Percentiles rank a stretch among this genome's conserved stretches.
Evolutionary conservation across 352 stramenopile genomes (phyloP).

Genomic region (Elongisporangium undulatum): DNA sequence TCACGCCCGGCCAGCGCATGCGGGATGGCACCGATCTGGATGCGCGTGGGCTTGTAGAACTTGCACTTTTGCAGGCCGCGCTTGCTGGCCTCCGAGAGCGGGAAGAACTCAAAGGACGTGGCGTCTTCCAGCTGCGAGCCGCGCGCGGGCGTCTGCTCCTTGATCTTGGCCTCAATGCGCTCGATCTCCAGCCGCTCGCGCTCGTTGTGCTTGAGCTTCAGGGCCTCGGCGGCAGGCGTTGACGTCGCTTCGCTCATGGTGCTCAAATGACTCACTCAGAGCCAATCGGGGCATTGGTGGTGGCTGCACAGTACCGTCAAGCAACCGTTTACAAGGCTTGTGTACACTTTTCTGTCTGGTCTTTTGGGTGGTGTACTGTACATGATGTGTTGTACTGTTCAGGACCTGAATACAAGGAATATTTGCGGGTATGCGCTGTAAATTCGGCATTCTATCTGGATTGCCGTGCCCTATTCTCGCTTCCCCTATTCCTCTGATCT

Average conservation of each 20-base stretch:
- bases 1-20: slow-evolving; percentile 88
- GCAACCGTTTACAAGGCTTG: not conserved
- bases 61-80: slow-evolving; percentile 66
- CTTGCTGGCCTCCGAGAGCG: slow-evolving; percentile 76
- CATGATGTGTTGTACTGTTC: not conserved
- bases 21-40: slow-evolving; percentile 86
- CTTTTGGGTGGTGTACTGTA: not conserved
- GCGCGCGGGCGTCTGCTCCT: slow-evolving; percentile 66
- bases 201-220: slow-evolving; percentile 71
- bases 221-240: slow-evolving; percentile 8
- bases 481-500: not conserved
- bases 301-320: not conserved
- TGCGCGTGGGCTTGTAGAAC: slow-evolving; percentile 86
- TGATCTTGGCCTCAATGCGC: slow-evolving; percentile 52
- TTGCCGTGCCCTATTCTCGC: not conserved
- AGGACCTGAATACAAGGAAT: not conserved
- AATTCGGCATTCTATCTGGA: not conserved
- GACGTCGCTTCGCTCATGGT: not conserved
- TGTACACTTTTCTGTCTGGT: not conserved
- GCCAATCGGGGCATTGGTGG: not conserved
- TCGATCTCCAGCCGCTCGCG: slow-evolving; percentile 69
- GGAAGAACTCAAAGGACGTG: slow-evolving; percentile 80
- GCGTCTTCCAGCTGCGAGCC: slow-evolving; percentile 74
- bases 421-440: not conserved
- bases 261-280: not conserved